phyloP scores from a whole-genome alignment of 768 basidiomycete species.

The Rhizopogon roseolus region DNA sequence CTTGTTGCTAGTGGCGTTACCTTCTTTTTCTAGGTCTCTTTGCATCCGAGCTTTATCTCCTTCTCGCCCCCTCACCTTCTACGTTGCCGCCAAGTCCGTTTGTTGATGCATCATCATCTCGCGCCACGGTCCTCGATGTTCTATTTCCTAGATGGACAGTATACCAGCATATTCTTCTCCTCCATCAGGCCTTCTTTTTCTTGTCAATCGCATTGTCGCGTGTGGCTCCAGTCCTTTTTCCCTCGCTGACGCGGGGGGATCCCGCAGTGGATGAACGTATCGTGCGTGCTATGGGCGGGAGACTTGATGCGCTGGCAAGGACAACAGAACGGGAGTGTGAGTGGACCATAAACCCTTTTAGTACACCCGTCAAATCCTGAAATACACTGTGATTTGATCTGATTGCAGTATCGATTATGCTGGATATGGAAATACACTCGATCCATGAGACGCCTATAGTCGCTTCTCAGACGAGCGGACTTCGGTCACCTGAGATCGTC shows the following conservation, averaged over 20 bases:
- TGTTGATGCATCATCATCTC: slow-evolving; percentile 9
- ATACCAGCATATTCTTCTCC: slow-evolving; percentile 72
- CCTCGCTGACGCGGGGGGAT: slow-evolving; percentile 26
- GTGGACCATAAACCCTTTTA: slow-evolving; percentile 6
- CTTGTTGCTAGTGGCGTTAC: slow-evolving; percentile 66
- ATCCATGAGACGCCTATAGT: slow-evolving; percentile 33
- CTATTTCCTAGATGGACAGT: slow-evolving; percentile 62
- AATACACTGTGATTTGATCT: neutral
- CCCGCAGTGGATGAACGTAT: slow-evolving; percentile 16
- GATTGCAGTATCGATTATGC: slow-evolving; percentile 40
- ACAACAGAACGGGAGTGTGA: slow-evolving; percentile 54
- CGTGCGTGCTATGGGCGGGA: slow-evolving; percentile 36
- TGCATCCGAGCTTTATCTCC: slow-evolving; percentile 58
- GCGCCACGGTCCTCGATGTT: slow-evolving; percentile 28
- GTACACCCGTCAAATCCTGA: neutral
- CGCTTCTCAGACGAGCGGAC: slow-evolving; percentile 20
- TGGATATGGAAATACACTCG: slow-evolving; percentile 52
- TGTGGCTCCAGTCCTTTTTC: slow-evolving; percentile 65
- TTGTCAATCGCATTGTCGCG: slow-evolving; percentile 66
- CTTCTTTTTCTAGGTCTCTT: slow-evolving; percentile 60
- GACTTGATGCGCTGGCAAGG: slow-evolving; percentile 36
- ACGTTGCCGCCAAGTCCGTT: slow-evolving; percentile 20
- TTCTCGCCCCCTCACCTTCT: slow-evolving; percentile 55
- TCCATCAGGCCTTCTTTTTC: slow-evolving; percentile 76
- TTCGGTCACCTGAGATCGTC: slow-evolving; percentile 21